Evolutionary conservation across 805 yeast genomes (phyloP), one percentile per base, ranked within the genome.

Genomic region (Ogataea degrootiae): DNA sequence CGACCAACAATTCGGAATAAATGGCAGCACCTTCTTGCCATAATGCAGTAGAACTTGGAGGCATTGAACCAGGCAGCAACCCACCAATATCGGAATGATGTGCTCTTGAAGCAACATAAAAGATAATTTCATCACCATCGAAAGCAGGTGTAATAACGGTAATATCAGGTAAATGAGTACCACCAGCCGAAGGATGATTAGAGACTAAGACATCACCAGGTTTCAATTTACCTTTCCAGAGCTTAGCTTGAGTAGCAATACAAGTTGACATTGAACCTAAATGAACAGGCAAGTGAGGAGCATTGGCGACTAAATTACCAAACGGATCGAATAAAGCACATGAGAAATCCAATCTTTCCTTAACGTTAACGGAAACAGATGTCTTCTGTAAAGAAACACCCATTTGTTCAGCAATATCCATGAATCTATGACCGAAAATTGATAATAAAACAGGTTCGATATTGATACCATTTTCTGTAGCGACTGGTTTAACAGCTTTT

Each of bases 61-160:
- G 97, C 90, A 91, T 89, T 0, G 96, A 85, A 1, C 97, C 97
- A 0, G 97, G 96, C 34, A 88, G 68, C 48, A 85, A 79, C 14
- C 96, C 95, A 16, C 98, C 97, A 60, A 92, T 91, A 66, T 91
- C 98, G 6, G 97, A 91, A 68, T 92, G 98, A 67, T 91, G 98
- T 2, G 97, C 97, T 54, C 98, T 75, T 0, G 96, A 84, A 0
- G 97, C 98, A 14, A 88, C 90, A 73, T 88, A 91, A 63, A 91
- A 91, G 26, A 89, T 78, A 34, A 88, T 75, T 45, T 71, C 65
- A 6, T 72, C 76, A 39, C 73, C 72, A n/a, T 79, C 72, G 60
- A 88, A 85, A 1, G 91, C 90, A 0, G 98, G 98, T 0, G 97
- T 87, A 40, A 92, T 83, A 12, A 91, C 95, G 0, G 97, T 91